Base-by-base conservation (phyloP, 2,329 filamentous ascomycete species). In the Cercospora sp. region DNA sequence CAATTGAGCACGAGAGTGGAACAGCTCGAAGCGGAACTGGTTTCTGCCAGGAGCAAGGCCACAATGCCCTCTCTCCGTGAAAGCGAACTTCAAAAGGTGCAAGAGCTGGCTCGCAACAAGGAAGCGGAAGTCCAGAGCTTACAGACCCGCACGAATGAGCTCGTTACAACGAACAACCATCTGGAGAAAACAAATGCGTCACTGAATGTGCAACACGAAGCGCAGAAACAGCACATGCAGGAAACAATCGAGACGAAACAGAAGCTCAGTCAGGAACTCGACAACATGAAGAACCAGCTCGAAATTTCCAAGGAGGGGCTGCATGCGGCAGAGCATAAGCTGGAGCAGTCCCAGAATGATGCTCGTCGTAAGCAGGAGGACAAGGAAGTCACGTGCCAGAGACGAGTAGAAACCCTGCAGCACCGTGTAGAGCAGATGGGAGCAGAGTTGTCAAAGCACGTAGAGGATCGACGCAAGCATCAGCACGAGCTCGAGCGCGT, bases 221-320 rank as follows among this genome's bases (percentile, higher is more conserved):
- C 64, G 37, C 57, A 61, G 43, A 51, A 55, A 51, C 57, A 55
- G 45, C 57, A 66, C n/a, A 21, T 66, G 64, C 40, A 61, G 10
- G 58, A 66, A 18, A 30, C 18, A 7, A 37, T 16, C n/a, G 32
- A 58, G 28, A 21, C 28, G 21, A 59, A 45, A 16, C 30, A 32
- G 24, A 53, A 40, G 37, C 51, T 65, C 21, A n/a, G 12, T 21
- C 51, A 65, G 21, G 49, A 65, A 21, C 53, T 65, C 34, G 34
- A 30, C 21, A 57, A 13, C 13, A 53, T 12, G 13, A 58, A 58
- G 51, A 12, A 32, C n/a, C 51, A 65, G 51, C 37, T 65, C 7
- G n/a, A 49, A 2, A 53, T 26, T 5, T 45, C 30, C 12, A 30
- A 65, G 7, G 21, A 65, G 28, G 49, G 24, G 13, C 13, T 58